These are phyloP conservation scores for Fusarium robinianum DNA, from an alignment of 2,329 filamentous ascomycete genomes.

Conservation along the genomic window DNA sequence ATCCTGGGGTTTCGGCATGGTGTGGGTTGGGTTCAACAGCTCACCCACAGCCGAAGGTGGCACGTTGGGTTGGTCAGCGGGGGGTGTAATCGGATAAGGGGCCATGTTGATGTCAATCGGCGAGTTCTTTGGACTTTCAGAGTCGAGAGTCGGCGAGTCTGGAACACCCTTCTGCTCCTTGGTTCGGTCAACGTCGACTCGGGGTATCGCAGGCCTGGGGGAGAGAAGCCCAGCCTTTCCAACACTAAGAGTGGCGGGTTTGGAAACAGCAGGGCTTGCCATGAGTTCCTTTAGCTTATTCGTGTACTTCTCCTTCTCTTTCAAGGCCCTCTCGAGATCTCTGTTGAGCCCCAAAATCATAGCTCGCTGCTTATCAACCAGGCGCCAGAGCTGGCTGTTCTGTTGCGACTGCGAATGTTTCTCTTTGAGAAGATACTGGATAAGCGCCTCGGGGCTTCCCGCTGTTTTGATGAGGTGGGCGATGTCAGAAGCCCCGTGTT, in stretches of 20 bases:
- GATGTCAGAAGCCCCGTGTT: slow-evolving; percentile 73
- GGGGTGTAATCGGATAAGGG: slow-evolving; percentile 68
- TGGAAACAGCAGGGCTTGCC: slow-evolving; percentile 44
- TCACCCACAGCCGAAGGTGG: slow-evolving; percentile 52
- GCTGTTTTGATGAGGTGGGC: slow-evolving; percentile 78
- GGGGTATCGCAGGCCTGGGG: slow-evolving; percentile 23
- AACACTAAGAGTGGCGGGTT: slow-evolving; percentile 29
- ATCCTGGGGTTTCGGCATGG: slow-evolving; percentile 65
- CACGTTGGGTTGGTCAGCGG: slow-evolving; percentile 54
- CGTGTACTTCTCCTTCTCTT: slow-evolving; percentile 93
- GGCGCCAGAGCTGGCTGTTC: slow-evolving; percentile 89
- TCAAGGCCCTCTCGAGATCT: slow-evolving; percentile 85
- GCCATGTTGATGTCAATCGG: slow-evolving; percentile 64
- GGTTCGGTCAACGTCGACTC: slow-evolving; percentile 33
- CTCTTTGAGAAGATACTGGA: slow-evolving; percentile 86
- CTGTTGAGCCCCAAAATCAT: slow-evolving; percentile 95
- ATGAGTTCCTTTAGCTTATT: slow-evolving; percentile 83
- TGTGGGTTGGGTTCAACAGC: slow-evolving; percentile 59
- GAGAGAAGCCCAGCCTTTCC: slow-evolving; percentile 13
- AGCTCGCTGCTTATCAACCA: slow-evolving; percentile 93
- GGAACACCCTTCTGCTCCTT: slow-evolving; percentile 37
- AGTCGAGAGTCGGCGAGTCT: slow-evolving; percentile 55
- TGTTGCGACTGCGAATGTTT: slow-evolving; percentile 88
- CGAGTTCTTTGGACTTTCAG: slow-evolving; percentile 57
- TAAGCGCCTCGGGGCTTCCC: slow-evolving; percentile 85